phyloP scores from a whole-genome alignment of 192 early-diverging fungal genomes.

The Backusella psychrophila region DNA sequence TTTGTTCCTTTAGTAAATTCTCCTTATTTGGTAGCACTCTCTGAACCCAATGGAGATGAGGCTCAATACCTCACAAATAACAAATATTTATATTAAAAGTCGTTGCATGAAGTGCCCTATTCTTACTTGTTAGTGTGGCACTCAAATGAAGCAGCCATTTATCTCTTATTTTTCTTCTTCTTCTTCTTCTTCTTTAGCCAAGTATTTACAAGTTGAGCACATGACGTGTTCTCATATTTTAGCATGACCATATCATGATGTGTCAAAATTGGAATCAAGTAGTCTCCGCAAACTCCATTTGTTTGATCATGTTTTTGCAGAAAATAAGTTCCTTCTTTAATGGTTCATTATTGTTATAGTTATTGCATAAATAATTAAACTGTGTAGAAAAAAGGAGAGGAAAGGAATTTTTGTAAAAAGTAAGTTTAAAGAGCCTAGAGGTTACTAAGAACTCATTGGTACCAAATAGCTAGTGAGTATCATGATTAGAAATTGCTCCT shows the following conservation, averaged over 20 bases:
- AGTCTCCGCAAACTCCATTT: neutral
- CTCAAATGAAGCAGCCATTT: too few species aligned
- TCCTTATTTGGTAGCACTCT: too few species aligned
- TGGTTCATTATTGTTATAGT: too few species aligned
- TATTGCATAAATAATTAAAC: too few species aligned
- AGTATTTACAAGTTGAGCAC: neutral
- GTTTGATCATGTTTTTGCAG: neutral
- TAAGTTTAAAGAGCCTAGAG: neutral
- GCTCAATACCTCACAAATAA: too few species aligned
- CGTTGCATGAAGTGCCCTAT: neutral
- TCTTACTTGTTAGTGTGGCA: too few species aligned
- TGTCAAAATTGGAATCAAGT: neutral
- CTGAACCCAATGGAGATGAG: too few species aligned
- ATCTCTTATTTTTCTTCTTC: neutral
- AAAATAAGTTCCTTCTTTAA: too few species aligned
- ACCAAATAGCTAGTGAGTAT: neutral
- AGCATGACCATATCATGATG: neutral
- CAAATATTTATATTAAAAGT: neutral
- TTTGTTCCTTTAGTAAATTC: too few species aligned
- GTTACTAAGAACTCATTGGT: neutral
- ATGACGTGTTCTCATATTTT: neutral
- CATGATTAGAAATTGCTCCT: too few species aligned
- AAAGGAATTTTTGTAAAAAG: neutral
- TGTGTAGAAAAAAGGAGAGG: too few species aligned
- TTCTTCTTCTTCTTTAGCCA: neutral